Base-by-base conservation (phyloP, 2,329 filamentous ascomycete genomes). In the Colletotrichum sp. region DNA sequence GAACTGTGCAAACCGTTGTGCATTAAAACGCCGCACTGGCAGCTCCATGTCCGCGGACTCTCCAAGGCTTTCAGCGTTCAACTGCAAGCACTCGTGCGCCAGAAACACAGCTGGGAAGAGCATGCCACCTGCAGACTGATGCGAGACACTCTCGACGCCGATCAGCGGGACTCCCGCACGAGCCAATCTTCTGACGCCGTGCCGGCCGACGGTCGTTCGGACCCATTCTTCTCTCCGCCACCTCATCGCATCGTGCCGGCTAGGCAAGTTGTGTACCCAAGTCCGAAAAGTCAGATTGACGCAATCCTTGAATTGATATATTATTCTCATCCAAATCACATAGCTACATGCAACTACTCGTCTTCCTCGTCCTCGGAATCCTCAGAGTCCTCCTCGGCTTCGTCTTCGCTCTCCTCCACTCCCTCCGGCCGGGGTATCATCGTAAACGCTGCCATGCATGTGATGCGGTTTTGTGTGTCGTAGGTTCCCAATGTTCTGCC, bases 401-500 rank as follows among this genome's bases (percentile, higher is more conserved):
- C 88, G 63, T 87, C 87, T 72, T 92, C 91, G 80, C 89, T 91
- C 22, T 91, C 92, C 79, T 92, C 92, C 60, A 88, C 87, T 26
- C 90, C 90, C 55, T 92, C 92, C 18, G 91, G 90, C 63, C 90
- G 88, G 80, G 92, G 90, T 84, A 95, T 90, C 95, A 99, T 98
- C 78, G 95, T 88, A 86, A 98, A 99, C 26, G 94, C 94, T 80
- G 92, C 93, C 81, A 99, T 82, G 83, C 97, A 99, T 48, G 96
- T 99, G 79, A 99, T 96, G 72, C 97, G 90, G 83, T 96, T 96
- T 62, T 93, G 93, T 26, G 96, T 98, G 84, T 96, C 94, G 81
- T 97, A 97, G 36, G 91, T 92, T 18, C 93, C 95, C 60, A 98
- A 83, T 71, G 98, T 83, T 78, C 86, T 89, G 34, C 95, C 96